Conservation (phyloP, 164 flowering plant species). For the Brasenia schreberi region DNA sequence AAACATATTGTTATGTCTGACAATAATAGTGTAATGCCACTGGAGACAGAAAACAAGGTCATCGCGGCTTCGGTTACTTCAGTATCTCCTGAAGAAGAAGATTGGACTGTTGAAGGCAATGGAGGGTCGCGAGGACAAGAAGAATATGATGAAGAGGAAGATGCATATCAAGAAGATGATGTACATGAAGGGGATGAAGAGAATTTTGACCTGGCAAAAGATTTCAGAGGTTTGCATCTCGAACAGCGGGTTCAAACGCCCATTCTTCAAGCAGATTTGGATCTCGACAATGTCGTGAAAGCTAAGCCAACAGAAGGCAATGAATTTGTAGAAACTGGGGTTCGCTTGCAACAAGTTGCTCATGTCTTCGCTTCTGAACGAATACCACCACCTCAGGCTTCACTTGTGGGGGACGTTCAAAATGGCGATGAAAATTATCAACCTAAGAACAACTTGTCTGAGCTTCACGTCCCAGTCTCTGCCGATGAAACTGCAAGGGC, state of each 20-base stretch:
- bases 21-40: slow-evolving; percentile 18
- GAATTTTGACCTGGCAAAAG: slow-evolving; percentile 36
- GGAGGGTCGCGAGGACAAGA: slow-evolving; percentile 68
- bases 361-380: slow-evolving; percentile 15
- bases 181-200: slow-evolving; percentile 57
- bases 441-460: not conserved
- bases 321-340: slow-evolving; percentile 12
- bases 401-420: not conserved
- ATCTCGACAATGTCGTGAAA: slow-evolving; percentile 76
- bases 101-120: slow-evolving; percentile 57
- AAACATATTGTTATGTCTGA: slow-evolving; percentile 21
- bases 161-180: slow-evolving; percentile 72
- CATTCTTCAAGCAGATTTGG: slow-evolving; percentile 37
- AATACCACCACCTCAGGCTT: slow-evolving; percentile 18
- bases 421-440: not conserved
- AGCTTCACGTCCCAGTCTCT: not conserved
- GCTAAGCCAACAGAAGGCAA: slow-evolving; percentile 20
- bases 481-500: slow-evolving; percentile 15
- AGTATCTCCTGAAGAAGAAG: slow-evolving; percentile 58
- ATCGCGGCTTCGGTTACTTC: slow-evolving; percentile 21
- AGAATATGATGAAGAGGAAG: slow-evolving; percentile 86
- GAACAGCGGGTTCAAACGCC: slow-evolving; percentile 34
- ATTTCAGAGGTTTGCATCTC: slow-evolving; percentile 45
- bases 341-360: slow-evolving; percentile 20
- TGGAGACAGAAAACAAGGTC: slow-evolving; percentile 15